Conservation (phyloP, 192 early-diverging fungal species). For the Bifiguratus adelaidae region DNA sequence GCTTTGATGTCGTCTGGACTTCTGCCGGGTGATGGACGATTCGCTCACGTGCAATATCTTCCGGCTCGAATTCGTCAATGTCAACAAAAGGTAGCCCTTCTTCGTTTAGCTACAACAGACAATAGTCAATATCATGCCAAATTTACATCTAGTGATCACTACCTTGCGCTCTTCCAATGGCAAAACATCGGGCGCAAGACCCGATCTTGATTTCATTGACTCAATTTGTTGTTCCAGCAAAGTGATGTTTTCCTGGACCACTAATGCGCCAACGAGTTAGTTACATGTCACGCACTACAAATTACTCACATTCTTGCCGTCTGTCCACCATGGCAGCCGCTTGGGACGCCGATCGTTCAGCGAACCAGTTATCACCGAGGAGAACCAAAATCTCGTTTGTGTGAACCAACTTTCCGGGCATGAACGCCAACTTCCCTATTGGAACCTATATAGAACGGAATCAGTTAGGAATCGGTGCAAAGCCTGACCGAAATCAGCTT, state of each 20-base stretch:
- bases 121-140: background rate
- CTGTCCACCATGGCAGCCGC: constrained; percentile 64
- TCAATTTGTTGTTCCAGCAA: constrained; percentile 39
- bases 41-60: constrained; percentile 27
- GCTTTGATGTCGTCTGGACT: constrained; percentile 11
- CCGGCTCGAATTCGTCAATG: constrained; percentile 46
- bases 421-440: constrained; percentile 78
- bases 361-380: constrained; percentile 93
- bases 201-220: constrained; percentile 14
- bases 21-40: constrained; percentile 16
- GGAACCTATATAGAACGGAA: constrained; percentile 47
- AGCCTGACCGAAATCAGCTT: constrained; percentile 1
- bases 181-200: constrained; percentile 6
- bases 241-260: constrained; percentile 31
- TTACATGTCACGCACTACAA: too few relatives aligned
- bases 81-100: constrained; percentile 70
- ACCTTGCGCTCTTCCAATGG: constrained; percentile 4
- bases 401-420: constrained; percentile 75
- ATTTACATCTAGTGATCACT: background rate
- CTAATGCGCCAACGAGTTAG: constrained; percentile 7
- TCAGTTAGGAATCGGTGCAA: background rate
- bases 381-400: constrained; percentile 88
- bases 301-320: constrained; percentile 49
- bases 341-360: constrained; percentile 64
- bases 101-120: constrained; percentile 46